These are phyloP conservation scores for Neurospora cerealis DNA, from an alignment of 495 filamentous ascomycete genomes.

Conservation along the genomic window DNA sequence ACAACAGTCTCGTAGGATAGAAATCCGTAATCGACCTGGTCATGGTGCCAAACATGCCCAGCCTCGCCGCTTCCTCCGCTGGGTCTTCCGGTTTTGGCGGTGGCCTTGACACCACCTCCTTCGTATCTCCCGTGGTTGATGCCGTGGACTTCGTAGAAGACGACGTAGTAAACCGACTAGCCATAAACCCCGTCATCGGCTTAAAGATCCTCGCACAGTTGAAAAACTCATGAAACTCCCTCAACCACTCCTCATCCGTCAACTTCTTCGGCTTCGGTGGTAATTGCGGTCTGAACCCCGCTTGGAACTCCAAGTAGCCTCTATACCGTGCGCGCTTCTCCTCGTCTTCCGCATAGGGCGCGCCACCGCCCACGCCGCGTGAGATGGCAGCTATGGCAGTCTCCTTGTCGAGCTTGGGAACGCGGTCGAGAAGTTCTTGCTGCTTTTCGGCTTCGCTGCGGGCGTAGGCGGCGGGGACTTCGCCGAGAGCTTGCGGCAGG, in stretches of 20 bases:
- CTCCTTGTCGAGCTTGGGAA: constrained; percentile 66
- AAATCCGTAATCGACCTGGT: constrained; percentile 66
- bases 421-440: constrained; percentile 45
- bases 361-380: constrained; percentile 62
- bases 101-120: constrained; percentile 44
- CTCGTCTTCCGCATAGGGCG: constrained; percentile 79
- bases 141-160: constrained; percentile 25
- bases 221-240: constrained; percentile 78
- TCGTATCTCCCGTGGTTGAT: constrained; percentile 18
- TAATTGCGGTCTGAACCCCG: constrained; percentile 49
- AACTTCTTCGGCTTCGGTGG: constrained; percentile 45
- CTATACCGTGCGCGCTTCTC: constrained; percentile 70
- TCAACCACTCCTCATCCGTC: constrained; percentile 61
- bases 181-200: constrained; percentile 85
- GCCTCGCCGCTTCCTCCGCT: constrained; percentile 74
- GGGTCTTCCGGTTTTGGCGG: constrained; percentile 61
- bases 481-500: constrained; percentile 67
- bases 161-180: constrained; percentile 69
- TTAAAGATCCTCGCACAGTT: constrained; percentile 88
- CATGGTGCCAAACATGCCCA: constrained; percentile 89
- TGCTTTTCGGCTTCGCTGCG: constrained; percentile 48
- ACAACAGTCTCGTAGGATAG: constrained; percentile 72
- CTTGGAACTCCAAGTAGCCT: constrained; percentile 66
- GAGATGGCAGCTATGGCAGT: constrained; percentile 66
- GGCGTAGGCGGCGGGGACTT: constrained; percentile 57